Base-by-base conservation (phyloP, 1,284 basidiomycete genomes). In the Afroboletus lepidellus region DNA sequence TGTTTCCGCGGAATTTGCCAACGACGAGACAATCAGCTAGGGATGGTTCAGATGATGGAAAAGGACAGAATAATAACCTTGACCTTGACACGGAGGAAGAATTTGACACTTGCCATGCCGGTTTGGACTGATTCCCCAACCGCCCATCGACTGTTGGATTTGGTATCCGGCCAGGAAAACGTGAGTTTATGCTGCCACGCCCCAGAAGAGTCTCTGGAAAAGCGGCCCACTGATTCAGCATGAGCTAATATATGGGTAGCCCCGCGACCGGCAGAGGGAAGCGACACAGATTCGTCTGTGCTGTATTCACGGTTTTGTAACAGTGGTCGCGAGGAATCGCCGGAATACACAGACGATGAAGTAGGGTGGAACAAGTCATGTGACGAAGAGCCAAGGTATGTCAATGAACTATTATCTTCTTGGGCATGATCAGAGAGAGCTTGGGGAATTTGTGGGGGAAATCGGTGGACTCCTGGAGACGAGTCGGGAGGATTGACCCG, bases 121-220 rank as follows among this genome's bases (percentile, higher is more conserved):
- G 84, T 85, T 57, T 79, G 74, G 59, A 88, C 78, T 20, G 85
- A 85, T 71, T 90, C 87, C 16, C 88, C 88, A 53, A 87, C 77
- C 9, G 86, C 79, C 88, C 88, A 91, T 24, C 85, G 79, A 59
- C 77, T 80, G 51, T 77, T 77, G 8, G 85, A 81, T 61, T 84
- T 87, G 46, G 77, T 69, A 38, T 80, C 77, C 8, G 88, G 88
- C 83, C 88, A 88, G 58, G 85, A 84, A 34, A 89, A 68, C 8
- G 83, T 81, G 39, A 90, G 67, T 3, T 78, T 84, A 65, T 84
- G 82, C 44, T 70, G 75, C 79, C 80, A 87, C 9, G 81, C 67
- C 38, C 84, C 84, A 45, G 75, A 67, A 3, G 71, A 64, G 59
- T 85, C 80, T 47, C 72, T 76, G 39, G 74, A 61, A 62, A 87